phyloP scores from a whole-genome alignment of 495 filamentous ascomycete species.

The Penicillium coprophilum region DNA sequence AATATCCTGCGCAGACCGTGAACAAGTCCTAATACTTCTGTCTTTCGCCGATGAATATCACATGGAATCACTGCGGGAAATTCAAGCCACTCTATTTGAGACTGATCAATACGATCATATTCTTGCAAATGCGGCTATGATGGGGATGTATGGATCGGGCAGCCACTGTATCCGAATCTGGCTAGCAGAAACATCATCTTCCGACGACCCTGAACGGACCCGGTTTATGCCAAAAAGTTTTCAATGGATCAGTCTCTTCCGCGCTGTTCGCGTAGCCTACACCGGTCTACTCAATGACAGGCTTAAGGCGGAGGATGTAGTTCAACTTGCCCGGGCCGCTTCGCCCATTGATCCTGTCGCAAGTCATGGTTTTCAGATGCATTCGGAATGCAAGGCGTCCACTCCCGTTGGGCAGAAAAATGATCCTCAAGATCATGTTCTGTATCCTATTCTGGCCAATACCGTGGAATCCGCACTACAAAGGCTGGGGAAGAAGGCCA shows the following conservation, averaged over 20 bases:
- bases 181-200: constrained; percentile 31
- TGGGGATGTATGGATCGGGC: constrained; percentile 46
- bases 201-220: constrained; percentile 12
- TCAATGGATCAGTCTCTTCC: constrained; percentile 44
- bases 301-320: neutral
- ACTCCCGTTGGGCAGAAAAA: neutral
- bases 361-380: neutral
- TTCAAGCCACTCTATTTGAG: constrained; percentile 29
- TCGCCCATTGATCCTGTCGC: neutral
- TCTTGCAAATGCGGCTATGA: constrained; percentile 46
- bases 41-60: constrained; percentile 35
- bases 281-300: constrained; percentile 32
- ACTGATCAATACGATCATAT: constrained; percentile 35
- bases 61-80: constrained; percentile 32
- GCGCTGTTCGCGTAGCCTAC: constrained; percentile 40
- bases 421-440: neutral
- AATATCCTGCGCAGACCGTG: neutral
- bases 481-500: neutral
- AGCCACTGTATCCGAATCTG: constrained; percentile 40
- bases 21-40: neutral
- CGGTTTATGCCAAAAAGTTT: constrained; percentile 34
- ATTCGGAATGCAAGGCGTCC: neutral
- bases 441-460: neutral
- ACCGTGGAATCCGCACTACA: neutral
- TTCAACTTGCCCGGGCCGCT: neutral